Base-by-base conservation (phyloP, 805 yeast species). In the Lachancea fermentati region DNA sequence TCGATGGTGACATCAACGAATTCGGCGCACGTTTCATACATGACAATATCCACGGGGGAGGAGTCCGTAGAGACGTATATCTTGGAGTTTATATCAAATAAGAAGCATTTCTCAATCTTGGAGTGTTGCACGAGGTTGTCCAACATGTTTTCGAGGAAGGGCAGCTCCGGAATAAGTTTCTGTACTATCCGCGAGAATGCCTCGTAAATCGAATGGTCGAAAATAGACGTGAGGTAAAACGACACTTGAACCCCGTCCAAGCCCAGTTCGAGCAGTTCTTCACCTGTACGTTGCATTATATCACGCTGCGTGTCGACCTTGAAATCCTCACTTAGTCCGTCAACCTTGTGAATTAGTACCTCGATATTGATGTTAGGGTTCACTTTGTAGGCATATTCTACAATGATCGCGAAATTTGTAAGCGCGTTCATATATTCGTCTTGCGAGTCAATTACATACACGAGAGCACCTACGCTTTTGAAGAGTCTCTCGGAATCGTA, bases 31-130 rank as follows among this genome's bases (percentile, higher is more conserved):
- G 91, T 95, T 60, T 93, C 97, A 59, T 93, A 93, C 0, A 94
- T 85, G 56, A 88, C 95, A 30, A 87, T 83, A 63, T 91, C 97
- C 30, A 91, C 96, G 0, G 97, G 97, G 2, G 89, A 80, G 0
- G 96, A 85, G 60, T 93, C 98, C 0, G 97, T 91, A 4, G 97
- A 96, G 36, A 91, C 88, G 58, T 91, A 93, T 15, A 93, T 85
- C 59, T 93, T 93, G 13, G 96, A 84, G 55, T 85, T 85, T 18
- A 91, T 78, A 58, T 93, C 98, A 54, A 93, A 91, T 42, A 93
- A 61, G 54, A 89, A 93, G 14, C 93, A 91, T 66, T 93, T 93
- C 50, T 93, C 98, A 46, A 93, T 83, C 18, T 85, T 84, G 11
- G 89, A 82, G 57, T 88, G 93, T 47, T 85, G 88, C 49, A 91